Evolutionary conservation across 2,329 filamentous ascomycete species (phyloP).

Genomic region (Fusarium guadeloupense): DNA sequence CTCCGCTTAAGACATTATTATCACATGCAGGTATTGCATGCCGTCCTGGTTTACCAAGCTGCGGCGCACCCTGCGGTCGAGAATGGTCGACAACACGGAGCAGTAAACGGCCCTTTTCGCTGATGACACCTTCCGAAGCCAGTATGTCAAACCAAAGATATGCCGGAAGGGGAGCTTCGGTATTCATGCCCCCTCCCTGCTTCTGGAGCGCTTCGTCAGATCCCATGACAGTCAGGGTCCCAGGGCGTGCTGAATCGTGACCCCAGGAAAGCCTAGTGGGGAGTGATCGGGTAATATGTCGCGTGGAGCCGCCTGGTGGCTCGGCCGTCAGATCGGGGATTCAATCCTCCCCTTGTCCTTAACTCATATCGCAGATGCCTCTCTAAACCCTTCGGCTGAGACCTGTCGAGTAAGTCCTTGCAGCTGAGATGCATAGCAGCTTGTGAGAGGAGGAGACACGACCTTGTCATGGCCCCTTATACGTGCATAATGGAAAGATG

Average conservation of each 20-base stretch:
- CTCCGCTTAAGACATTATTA: not conserved
- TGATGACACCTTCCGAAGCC: not conserved
- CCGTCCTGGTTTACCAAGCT: no score
- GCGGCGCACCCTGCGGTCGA: no score
- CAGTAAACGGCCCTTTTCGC: constrained; percentile 1
- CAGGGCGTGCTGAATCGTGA: not conserved
- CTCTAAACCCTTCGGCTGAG: no score
- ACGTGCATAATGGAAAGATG: not conserved
- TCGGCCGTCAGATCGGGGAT: not conserved
- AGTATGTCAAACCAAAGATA: not conserved
- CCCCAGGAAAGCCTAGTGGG: not conserved
- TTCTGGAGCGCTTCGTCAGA: not conserved
- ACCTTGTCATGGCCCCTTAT: not conserved
- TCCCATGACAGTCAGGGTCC: not conserved
- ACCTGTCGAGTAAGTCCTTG: no score
- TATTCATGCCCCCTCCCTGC: not conserved
- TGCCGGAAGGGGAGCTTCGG: not conserved
- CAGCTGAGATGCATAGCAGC: not conserved
- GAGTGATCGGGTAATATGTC: not conserved
- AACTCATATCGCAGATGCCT: no score
- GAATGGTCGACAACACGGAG: not conserved
- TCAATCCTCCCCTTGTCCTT: not conserved
- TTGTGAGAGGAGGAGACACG: not conserved
- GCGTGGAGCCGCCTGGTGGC: not conserved
- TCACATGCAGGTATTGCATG: no score